Base-by-base conservation (phyloP, 768 basidiomycete species). In the Tephrocybe sp. region DNA sequence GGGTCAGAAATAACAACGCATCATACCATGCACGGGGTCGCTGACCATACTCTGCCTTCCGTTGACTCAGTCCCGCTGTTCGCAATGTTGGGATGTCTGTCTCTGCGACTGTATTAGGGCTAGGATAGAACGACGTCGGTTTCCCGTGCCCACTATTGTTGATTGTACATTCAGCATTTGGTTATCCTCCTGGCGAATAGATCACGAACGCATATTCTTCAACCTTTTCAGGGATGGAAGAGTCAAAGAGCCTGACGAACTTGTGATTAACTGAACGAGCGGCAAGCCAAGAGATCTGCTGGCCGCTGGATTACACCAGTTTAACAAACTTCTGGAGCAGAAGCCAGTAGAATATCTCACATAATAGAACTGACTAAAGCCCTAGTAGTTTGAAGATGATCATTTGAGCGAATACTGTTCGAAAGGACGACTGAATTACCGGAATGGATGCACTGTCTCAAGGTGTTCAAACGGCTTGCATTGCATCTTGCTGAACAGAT, bases 1-100 rank as follows among this genome's bases (percentile, higher is more conserved):
- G 35, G 38, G 9, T 31, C 15, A 31, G 35, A 6, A 34, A 12
- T 6, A 22, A 44, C 12, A 2, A 19, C 25, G 15, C 4, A 32
- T n/a, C 25, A 12, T 19, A 8, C 32, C 8, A 27, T 12, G 9
- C 30, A 46, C n/a, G 18, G n/a, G 42, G 42, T 27, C 5, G 63
- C 79, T 59, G 47, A 89, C 91, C 79, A 66, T 97, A 97, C 71
- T 95, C 91, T 2, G 89, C 90, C 65, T 97, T 97, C n/a, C 92
- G 75, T 13, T 69, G 78, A 53, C 87, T 91, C 48, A 96, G 66
- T 0, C 94, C 94, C 7, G 88, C 92, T 5, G 79, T 75, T 43
- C 82, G 78, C 27, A 96, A 72, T 2, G 73, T 73, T 11, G 77
- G 55, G 24, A 87, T 64, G 51, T 86, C 82, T 18, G 79, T 82